Evolutionary conservation across 495 filamentous ascomycete species (phyloP).

Genomic region (Penicillium ucsense): DNA sequence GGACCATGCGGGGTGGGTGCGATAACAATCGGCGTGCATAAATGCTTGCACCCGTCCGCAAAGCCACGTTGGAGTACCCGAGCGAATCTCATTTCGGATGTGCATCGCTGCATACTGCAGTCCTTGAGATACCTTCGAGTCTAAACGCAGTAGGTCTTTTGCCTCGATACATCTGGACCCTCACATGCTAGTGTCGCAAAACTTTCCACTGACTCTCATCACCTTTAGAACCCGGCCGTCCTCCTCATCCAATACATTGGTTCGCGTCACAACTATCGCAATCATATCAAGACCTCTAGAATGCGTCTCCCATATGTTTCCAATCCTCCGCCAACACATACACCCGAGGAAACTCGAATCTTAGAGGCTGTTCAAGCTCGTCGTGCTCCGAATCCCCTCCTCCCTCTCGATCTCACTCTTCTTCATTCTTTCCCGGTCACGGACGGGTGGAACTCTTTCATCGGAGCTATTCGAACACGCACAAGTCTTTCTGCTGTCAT

Average conservation of each 20-base stretch:
- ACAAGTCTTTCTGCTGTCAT: slow-evolving; percentile 49
- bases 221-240: background rate
- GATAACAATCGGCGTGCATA: slow-evolving; percentile 5
- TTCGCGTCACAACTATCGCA: background rate
- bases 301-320: slow-evolving; percentile 68
- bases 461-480: slow-evolving; percentile 61
- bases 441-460: slow-evolving; percentile 74
- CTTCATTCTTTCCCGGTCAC: slow-evolving; percentile 64
- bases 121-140: background rate
- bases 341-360: slow-evolving; percentile 42
- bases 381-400: slow-evolving; percentile 52
- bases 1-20: slow-evolving; percentile 13
- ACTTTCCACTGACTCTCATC: background rate
- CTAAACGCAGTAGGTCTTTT: background rate
- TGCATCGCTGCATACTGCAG: too few species aligned
- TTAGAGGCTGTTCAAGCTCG: slow-evolving; percentile 52
- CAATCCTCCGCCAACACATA: slow-evolving; percentile 42
- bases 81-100: too few species aligned
- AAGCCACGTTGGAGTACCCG: too few species aligned
- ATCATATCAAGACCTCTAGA: slow-evolving; percentile 7
- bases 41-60: background rate
- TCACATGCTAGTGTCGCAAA: too few species aligned
- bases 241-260: background rate
- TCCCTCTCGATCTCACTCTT: slow-evolving; percentile 62
- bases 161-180: background rate